phyloP scores from a whole-genome alignment of 345 rosid species.

The Isatis tinctoria region DNA sequence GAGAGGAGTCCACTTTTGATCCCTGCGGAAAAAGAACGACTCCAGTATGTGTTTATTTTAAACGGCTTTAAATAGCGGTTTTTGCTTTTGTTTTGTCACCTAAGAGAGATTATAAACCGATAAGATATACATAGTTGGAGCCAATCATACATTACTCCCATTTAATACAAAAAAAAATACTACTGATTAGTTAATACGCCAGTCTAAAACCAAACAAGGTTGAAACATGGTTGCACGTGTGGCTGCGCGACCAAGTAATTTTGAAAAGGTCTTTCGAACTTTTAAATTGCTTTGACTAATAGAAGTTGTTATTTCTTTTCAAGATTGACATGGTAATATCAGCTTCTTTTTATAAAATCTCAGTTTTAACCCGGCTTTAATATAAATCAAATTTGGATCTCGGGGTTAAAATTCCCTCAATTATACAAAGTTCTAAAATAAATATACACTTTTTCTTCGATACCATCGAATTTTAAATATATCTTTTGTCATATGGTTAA shows the following conservation, averaged over 20 bases:
- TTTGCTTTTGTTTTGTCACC: not conserved
- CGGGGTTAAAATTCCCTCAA: no score
- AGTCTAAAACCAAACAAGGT: not conserved
- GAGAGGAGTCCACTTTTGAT: not conserved
- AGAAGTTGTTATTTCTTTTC: not conserved
- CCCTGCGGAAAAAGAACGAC: not conserved
- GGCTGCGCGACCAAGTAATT: conserved; percentile 24
- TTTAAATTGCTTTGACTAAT: not conserved
- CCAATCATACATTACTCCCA: not conserved
- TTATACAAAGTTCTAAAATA: not conserved
- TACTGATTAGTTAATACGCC: not conserved
- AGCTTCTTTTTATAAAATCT: not conserved
- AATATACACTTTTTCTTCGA: no score
- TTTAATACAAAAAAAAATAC: not conserved
- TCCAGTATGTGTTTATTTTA: not conserved
- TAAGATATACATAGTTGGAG: not conserved
- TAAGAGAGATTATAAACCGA: not conserved
- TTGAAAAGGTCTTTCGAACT: not conserved
- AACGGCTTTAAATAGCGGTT: not conserved
- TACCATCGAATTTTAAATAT: no score
- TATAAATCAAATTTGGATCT: no score
- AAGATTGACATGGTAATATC: not conserved
- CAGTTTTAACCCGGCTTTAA: not conserved
- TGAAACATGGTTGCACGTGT: conserved; percentile 38
- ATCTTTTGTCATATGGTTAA: no score